phyloP scores from a whole-genome alignment of 345 rosid genomes.

The Brassica carinata region DNA sequence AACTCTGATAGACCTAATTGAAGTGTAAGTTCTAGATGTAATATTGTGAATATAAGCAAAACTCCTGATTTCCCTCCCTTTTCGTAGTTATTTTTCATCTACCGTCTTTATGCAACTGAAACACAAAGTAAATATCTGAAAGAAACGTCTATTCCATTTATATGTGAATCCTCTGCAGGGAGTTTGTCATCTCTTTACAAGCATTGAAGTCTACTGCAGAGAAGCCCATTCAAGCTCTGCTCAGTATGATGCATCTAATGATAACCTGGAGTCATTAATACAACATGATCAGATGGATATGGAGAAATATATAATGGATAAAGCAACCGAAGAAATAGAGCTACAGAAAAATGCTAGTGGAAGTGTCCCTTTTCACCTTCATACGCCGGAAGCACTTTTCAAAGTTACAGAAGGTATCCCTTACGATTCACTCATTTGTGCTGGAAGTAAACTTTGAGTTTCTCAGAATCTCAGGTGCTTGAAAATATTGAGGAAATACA shows the following conservation, averaged over 20 bases:
- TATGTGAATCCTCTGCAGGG: conserved; percentile 57
- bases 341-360: conserved; percentile 63
- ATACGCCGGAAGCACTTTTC: conserved; percentile 61
- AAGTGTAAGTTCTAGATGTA: neutral
- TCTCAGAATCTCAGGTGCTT: conserved; percentile 22
- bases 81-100: neutral
- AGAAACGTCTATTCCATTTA: conserved; percentile 2
- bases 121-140: conserved; percentile 12
- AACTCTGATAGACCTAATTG: conserved; percentile 13
- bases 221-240: conserved; percentile 65
- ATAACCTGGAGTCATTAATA: conserved; percentile 53
- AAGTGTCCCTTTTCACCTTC: conserved; percentile 82
- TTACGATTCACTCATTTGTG: neutral
- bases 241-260: conserved; percentile 55
- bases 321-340: conserved; percentile 72
- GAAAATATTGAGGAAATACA: neutral
- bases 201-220: conserved; percentile 68
- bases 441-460: neutral
- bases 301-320: conserved; percentile 70
- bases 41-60: neutral
- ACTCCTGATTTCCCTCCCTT: conserved; percentile 14
- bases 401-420: conserved; percentile 77
- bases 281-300: conserved; percentile 89
- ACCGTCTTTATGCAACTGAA: conserved; percentile 10
- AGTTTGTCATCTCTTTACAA: conserved; percentile 82